These are phyloP conservation scores for Geotrichum cucujoidarum DNA, from an alignment of 1,139 yeast genomes.

Conservation along the genomic window DNA sequence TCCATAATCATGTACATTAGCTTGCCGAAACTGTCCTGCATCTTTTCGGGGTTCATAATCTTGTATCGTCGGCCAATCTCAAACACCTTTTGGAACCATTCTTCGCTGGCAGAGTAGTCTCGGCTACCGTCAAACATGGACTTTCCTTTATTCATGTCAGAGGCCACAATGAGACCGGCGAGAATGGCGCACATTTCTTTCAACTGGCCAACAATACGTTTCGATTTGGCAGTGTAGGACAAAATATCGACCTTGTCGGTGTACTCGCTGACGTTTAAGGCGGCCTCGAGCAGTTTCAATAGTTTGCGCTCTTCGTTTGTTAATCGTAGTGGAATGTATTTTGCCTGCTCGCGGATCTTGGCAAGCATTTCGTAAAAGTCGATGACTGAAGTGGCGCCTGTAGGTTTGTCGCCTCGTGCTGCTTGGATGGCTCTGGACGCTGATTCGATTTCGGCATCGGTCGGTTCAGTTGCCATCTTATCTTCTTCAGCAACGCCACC, in stretches of 20 bases:
- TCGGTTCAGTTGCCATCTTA: background rate
- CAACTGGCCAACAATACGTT: slow-evolving; percentile 61
- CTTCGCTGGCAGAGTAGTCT: slow-evolving; percentile 59
- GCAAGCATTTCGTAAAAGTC: slow-evolving; percentile 25
- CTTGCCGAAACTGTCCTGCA: slow-evolving; percentile 70
- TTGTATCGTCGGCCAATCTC: slow-evolving; percentile 73
- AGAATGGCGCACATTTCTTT: slow-evolving; percentile 68
- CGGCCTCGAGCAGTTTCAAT: slow-evolving; percentile 59
- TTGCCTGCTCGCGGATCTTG: slow-evolving; percentile 45
- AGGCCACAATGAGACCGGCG: slow-evolving; percentile 69
- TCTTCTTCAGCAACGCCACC: background rate
- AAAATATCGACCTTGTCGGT: slow-evolving; percentile 68
- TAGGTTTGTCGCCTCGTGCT: slow-evolving; percentile 5
- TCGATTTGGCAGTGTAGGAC: slow-evolving; percentile 57
- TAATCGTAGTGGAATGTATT: slow-evolving; percentile 60
- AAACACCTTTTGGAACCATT: slow-evolving; percentile 61
- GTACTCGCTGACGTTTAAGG: slow-evolving; percentile 68
- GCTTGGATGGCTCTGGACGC: slow-evolving; percentile 6
- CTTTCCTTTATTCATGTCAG: slow-evolving; percentile 62
- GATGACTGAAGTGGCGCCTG: background rate
- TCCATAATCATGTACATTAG: slow-evolving; percentile 78
- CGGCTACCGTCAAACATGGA: slow-evolving; percentile 38
- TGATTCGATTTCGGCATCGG: background rate
- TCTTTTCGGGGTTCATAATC: slow-evolving; percentile 71
- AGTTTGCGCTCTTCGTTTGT: slow-evolving; percentile 61